Conservation (phyloP, 1,139 yeast species). For the Candida dubliniensis region DNA sequence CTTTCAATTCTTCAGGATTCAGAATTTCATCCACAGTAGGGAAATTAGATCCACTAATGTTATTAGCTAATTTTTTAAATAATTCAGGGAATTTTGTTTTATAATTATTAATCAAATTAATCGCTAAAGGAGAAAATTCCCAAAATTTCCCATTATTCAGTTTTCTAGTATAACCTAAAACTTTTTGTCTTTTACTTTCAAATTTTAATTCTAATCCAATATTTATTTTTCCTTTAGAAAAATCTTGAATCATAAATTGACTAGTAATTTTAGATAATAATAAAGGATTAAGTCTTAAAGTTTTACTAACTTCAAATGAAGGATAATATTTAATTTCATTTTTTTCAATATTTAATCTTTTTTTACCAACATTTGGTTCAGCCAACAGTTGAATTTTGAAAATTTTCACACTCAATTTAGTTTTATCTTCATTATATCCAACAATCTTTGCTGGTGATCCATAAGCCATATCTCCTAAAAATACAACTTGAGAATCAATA, state of each 20-base stretch:
- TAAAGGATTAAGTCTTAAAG: constrained; percentile 57
- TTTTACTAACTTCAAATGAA: constrained; percentile 64
- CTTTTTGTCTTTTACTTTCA: constrained; percentile 78
- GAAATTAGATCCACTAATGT: constrained; percentile 18
- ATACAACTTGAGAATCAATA: constrained; percentile 66
- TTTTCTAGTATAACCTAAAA: constrained; percentile 79
- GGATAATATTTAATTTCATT: constrained; percentile 62
- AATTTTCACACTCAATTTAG: constrained; percentile 46
- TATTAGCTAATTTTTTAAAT: constrained; percentile 42
- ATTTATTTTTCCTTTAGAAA: constrained; percentile 53
- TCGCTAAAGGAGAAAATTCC: constrained; percentile 81
- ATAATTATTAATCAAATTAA: constrained; percentile 65
- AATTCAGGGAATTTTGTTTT: constrained; percentile 59
- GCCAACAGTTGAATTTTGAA: constrained; percentile 49
- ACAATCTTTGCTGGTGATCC: constrained; percentile 80
- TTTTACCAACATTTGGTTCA: constrained; percentile 65
- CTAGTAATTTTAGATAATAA: constrained; percentile 80
- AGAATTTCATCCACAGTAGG: constrained; percentile 29
- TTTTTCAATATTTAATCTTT: constrained; percentile 58
- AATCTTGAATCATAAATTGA: constrained; percentile 59
- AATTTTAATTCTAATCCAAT: constrained; percentile 85
- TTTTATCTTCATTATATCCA: constrained; percentile 56
- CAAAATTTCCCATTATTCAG: constrained; percentile 57
- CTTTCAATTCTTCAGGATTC: constrained; percentile 34
- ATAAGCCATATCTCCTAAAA: constrained; percentile 84